Evolutionary conservation across 2,329 filamentous ascomycete species (phyloP), one percentile per base, ranked within the genome.

Genomic region (Coniochaeta sp.): DNA sequence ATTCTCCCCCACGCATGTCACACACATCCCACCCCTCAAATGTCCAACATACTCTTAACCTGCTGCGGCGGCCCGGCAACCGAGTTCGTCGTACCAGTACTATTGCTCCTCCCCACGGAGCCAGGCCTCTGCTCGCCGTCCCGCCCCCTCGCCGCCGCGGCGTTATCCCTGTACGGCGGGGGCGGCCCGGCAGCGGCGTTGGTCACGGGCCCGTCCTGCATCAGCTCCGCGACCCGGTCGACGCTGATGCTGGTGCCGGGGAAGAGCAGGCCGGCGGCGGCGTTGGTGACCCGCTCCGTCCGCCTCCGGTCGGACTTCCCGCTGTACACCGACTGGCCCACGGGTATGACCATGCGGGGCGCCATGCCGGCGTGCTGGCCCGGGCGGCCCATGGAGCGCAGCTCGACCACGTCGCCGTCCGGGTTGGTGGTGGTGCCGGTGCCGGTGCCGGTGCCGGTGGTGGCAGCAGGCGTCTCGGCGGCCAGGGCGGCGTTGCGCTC

Each of bases 41-140:
- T 67, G 65, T 86, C 83, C 65, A 86, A 64, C 83, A 86, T 86
- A 67, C 83, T 85, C 66, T 73, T 76, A 6, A 85, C 71, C 66
- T 82, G 77, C 67, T 83, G 80, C n/a, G 81, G 80, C 59, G 76
- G 77, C n/a, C 69, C 74, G 7, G 69, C 73, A 14, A 79, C 71
- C 6, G 81, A 83, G 54, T 75, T 70, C n/a, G 71, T 72, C 38
- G 81, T 81, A 54, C 71, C 75, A 1, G 74, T 73, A 63, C 80
- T 83, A 47, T 74, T 70, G 58, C 77, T 79, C 54, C 80, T 74
- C 33, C 72, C 73, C 12, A 69, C 72, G 3, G 70, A 71, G 4
- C 65, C 67, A 17, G 72, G 68, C 31, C 71, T 66, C 34, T n/a
- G 9, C 36, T 62, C 59, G 59, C 22, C 33, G 28, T 12, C 63